These are phyloP conservation scores for Apophysomyces sp. DNA, from an alignment of 371 early-diverging fungal species.

Conservation along the genomic window DNA sequence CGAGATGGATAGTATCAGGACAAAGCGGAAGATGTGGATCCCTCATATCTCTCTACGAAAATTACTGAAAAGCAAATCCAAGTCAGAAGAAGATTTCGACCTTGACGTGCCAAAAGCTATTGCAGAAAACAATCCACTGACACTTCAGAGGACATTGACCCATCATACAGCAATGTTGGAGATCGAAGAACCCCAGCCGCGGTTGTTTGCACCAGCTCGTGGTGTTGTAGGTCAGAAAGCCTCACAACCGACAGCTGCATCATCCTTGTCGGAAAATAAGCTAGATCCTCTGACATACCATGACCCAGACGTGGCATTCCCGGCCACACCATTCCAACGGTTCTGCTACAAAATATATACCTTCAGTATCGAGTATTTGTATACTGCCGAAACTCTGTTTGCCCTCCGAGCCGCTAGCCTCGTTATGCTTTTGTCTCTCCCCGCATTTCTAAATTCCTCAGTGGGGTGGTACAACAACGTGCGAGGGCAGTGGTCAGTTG, in stretches of 20 bases:
- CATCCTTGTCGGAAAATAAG: slow-evolving; percentile 1
- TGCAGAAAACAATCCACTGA: slow-evolving; percentile 4
- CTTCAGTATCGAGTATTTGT: slow-evolving; percentile 22
- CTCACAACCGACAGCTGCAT: background rate
- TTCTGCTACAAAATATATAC: slow-evolving; percentile 30
- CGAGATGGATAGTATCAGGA: slow-evolving; percentile 35
- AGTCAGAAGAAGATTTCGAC: slow-evolving; percentile 16
- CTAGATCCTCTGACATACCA: slow-evolving; percentile 37
- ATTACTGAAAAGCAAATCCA: slow-evolving; percentile 11
- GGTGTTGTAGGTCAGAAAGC: background rate
- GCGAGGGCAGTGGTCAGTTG: slow-evolving; percentile 46
- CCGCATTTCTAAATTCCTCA: slow-evolving; percentile 35
- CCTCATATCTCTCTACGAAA: slow-evolving; percentile 27
- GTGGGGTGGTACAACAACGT: slow-evolving; percentile 33
- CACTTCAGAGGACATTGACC: slow-evolving; percentile 16
- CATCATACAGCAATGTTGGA: slow-evolving; percentile 13
- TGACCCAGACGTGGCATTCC: slow-evolving; percentile 46
- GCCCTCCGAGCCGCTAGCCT: slow-evolving; percentile 35
- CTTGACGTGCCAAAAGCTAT: slow-evolving; percentile 28
- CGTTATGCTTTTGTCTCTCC: slow-evolving; percentile 31
- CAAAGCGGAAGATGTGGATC: slow-evolving; percentile 23
- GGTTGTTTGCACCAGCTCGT: slow-evolving; percentile 3
- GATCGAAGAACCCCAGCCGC: background rate
- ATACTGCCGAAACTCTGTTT: slow-evolving; percentile 36
- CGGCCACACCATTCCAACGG: slow-evolving; percentile 25